Conservation (phyloP, 441 rosid genomes). For the Erysimum cheiri region DNA sequence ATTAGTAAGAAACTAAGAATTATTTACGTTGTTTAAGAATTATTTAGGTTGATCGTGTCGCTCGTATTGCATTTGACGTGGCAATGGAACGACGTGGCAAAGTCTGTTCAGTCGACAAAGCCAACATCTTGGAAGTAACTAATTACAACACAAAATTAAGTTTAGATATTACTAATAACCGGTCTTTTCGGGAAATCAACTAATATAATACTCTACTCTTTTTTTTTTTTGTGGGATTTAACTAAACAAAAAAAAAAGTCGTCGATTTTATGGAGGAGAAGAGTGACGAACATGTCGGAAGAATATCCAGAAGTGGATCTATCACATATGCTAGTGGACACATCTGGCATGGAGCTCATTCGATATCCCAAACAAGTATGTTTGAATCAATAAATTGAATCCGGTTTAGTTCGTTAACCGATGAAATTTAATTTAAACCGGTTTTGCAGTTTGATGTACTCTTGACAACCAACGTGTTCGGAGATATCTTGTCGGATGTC, state of each 20-base stretch:
- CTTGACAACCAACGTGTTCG: not conserved
- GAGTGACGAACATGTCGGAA: slow-evolving; percentile 2
- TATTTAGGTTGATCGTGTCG: slow-evolving; percentile 13
- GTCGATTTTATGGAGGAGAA: slow-evolving; percentile 1
- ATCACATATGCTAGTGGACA: not conserved
- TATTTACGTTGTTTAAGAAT: not conserved
- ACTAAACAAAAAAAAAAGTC: not conserved
- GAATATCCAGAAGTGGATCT: not conserved
- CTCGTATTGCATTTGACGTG: slow-evolving; percentile 1
- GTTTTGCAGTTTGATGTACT: slow-evolving; percentile 3
- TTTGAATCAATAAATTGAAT: not conserved
- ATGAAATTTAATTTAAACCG: not conserved
- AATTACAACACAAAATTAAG: not conserved
- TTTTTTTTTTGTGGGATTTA: not conserved
- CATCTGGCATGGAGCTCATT: not conserved
- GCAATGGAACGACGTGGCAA: not conserved
- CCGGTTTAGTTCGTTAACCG: not conserved
- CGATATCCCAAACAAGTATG: slow-evolving; percentile 3
- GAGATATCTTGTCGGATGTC: slow-evolving; percentile 10
- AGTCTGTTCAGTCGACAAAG: slow-evolving; percentile 5
- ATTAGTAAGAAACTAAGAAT: not conserved
- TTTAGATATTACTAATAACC: not conserved
- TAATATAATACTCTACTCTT: not conserved
- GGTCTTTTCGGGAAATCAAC: not conserved
- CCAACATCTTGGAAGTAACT: not conserved